Evolutionary conservation across 768 basidiomycete species (phyloP).

Genomic region (Suillus fuscotomentosus): DNA sequence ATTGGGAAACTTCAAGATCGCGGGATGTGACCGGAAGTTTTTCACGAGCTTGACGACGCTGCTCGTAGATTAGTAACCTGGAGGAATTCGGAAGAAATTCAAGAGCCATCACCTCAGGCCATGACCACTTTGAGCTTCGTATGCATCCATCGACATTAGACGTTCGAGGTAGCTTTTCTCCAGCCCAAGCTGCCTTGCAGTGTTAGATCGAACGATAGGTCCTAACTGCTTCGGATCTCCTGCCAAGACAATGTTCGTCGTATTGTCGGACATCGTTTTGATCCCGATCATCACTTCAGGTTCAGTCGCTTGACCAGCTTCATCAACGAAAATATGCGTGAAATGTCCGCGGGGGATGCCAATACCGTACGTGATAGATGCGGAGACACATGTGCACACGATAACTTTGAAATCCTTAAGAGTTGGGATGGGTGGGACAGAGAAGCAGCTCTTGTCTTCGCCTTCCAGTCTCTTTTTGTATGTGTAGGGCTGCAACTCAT

Average conservation of each 20-base stretch:
- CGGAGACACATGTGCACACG: conserved; percentile 66
- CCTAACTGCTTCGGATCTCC: conserved; percentile 75
- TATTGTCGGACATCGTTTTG: conserved; percentile 52
- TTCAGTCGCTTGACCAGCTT: conserved; percentile 73
- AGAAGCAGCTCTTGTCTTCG: conserved; percentile 8
- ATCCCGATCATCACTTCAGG: conserved; percentile 63
- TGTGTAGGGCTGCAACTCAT: conserved; percentile 37
- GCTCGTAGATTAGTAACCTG: conserved; percentile 1
- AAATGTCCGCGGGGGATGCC: conserved; percentile 63
- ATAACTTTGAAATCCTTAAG: conserved; percentile 50
- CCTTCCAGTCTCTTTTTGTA: conserved; percentile 30
- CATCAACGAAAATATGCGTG: conserved; percentile 68
- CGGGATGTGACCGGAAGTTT: conserved; percentile 64
- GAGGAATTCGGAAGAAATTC: background rate
- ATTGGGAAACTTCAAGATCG: conserved; percentile 62
- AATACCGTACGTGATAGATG: conserved; percentile 51
- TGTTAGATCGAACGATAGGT: conserved; percentile 58
- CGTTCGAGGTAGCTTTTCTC: conserved; percentile 63
- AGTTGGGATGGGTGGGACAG: conserved; percentile 40
- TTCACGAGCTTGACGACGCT: conserved; percentile 63
- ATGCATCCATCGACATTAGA: conserved; percentile 47
- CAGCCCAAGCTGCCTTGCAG: conserved; percentile 57
- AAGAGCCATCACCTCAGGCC: conserved; percentile 34
- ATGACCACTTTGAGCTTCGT: conserved; percentile 34
- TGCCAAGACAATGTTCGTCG: conserved; percentile 59